Conservation (phyloP, 495 filamentous ascomycete genomes). For the Copromyces sp. region DNA sequence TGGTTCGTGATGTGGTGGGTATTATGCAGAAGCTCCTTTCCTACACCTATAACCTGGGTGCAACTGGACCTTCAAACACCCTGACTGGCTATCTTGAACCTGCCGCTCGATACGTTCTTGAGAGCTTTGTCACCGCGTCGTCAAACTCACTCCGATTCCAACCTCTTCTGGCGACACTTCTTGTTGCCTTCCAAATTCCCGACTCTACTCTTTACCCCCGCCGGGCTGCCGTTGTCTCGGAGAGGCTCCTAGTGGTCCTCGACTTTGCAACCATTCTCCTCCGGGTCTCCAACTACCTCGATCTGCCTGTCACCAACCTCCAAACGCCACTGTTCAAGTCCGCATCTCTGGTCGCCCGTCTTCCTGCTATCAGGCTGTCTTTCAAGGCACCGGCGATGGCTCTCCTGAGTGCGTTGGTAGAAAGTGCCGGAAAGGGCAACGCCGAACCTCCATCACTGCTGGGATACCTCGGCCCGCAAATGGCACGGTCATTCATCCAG, state of each 20-base stretch:
- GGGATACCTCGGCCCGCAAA: conserved; percentile 72
- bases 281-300: conserved; percentile 55
- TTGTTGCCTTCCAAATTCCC: conserved; percentile 55
- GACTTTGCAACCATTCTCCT: conserved; percentile 58
- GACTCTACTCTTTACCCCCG: conserved; percentile 53
- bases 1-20: conserved; percentile 45
- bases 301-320: conserved; percentile 49
- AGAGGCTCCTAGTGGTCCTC: conserved; percentile 54
- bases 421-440: conserved; percentile 47
- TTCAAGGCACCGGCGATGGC: conserved; percentile 56
- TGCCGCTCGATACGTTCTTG: conserved; percentile 63
- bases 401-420: conserved; percentile 66
- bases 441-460: conserved; percentile 82
- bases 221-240: conserved; percentile 44
- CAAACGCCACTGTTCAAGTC: conserved; percentile 73
- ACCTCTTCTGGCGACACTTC: conserved; percentile 62
- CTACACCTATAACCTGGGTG: conserved; percentile 64
- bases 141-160: conserved; percentile 62
- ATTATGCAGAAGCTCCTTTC: conserved; percentile 62
- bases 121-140: conserved; percentile 62
- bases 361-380: conserved; percentile 61
- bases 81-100: conserved; percentile 51
- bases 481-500: conserved; percentile 72
- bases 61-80: conserved; percentile 44
- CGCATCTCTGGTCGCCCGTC: conserved; percentile 59